phyloP scores from a whole-genome alignment of 2,329 filamentous ascomycete genomes.

The Macrophomina pseudophaseolina region DNA sequence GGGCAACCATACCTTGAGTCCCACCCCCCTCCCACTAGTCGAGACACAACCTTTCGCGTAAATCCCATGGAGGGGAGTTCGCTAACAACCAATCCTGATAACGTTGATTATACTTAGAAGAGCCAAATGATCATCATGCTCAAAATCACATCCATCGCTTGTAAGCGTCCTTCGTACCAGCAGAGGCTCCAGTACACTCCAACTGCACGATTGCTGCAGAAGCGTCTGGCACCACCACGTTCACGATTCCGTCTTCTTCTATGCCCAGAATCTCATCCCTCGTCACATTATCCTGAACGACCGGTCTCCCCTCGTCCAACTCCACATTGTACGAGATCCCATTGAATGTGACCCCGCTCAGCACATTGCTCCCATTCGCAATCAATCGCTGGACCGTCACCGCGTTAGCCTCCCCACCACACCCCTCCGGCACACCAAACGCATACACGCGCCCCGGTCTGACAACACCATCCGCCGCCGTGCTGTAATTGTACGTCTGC shows the following conservation, averaged over 20 bases:
- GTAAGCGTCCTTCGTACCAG: neutral
- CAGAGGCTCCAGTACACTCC: neutral
- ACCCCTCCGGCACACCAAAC: slow-evolving; percentile 46
- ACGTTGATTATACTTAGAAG: too few relatives aligned
- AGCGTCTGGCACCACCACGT: slow-evolving; percentile 34
- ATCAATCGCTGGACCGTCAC: slow-evolving; percentile 55
- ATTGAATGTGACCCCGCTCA: slow-evolving; percentile 66
- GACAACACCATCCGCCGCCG: slow-evolving; percentile 30
- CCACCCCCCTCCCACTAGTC: too few relatives aligned
- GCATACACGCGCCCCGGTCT: slow-evolving; percentile 48
- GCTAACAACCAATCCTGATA: too few relatives aligned
- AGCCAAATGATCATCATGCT: neutral
- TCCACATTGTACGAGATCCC: slow-evolving; percentile 67
- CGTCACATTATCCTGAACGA: slow-evolving; percentile 62
- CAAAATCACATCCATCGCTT: neutral
- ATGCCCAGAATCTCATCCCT: slow-evolving; percentile 50
- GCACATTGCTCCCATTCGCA: slow-evolving; percentile 68
- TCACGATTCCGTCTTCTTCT: slow-evolving; percentile 42
- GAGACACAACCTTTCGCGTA: too few relatives aligned
- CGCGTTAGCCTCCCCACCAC: slow-evolving; percentile 30
- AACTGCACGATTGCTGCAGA: slow-evolving; percentile 36
- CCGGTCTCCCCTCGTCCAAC: slow-evolving; percentile 59
- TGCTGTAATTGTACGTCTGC: slow-evolving; percentile 64
- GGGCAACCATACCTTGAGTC: too few relatives aligned
- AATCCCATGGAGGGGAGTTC: too few relatives aligned